Evolutionary conservation across 371 early-diverging fungal genomes (phyloP), one percentile per base, ranked within the genome.

Genomic region (Encephalitozoon cuniculi): DNA sequence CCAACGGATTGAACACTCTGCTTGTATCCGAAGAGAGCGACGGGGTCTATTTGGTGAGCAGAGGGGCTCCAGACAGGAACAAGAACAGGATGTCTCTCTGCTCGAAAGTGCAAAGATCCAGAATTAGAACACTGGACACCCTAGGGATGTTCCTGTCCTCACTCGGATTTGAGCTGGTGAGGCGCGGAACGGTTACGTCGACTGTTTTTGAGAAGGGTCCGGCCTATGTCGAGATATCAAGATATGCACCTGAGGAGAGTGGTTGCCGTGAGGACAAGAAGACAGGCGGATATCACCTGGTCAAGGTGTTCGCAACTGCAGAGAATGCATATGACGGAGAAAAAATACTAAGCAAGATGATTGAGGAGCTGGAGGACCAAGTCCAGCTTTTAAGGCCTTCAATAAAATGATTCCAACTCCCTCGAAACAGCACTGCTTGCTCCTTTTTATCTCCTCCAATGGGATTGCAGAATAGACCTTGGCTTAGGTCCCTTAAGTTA

Each of bases 301-400:
- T 59, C 34, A 59, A 59, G 59, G 59, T 34, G 6, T 59, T 37
- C 34, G 37, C 34, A 37, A n/a, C 28, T 28, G 15, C 59, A 59
- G 59, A 34, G 5, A 59, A 59, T 5, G 34, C 32, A 32, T 15
- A 59, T 30, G 34, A 59, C 18, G 59, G 59, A 59, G 59, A 59
- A 59, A 59, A n/a, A 37, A 59, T 59, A 15, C 5, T 59, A 37
- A 59, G 59, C 12, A 32, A 21, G 21, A 2, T 59, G 34, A 37
- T 59, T 34, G 59, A 59, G 59, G 59, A 59, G 59, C 18, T 59
- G 12, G 59, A 59, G 34, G 37, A 18, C 28, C 59, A 59, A 18
- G 59, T 59, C 37, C 59, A 59, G 21, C 59, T 59, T 15, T 1
- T 59, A n/a, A 59, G 21, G 12, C 59, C 59, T 3, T 34, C n/a